Evolutionary conservation across 768 basidiomycete genomes (phyloP).

Genomic region (Asterophora lycoperdoides): DNA sequence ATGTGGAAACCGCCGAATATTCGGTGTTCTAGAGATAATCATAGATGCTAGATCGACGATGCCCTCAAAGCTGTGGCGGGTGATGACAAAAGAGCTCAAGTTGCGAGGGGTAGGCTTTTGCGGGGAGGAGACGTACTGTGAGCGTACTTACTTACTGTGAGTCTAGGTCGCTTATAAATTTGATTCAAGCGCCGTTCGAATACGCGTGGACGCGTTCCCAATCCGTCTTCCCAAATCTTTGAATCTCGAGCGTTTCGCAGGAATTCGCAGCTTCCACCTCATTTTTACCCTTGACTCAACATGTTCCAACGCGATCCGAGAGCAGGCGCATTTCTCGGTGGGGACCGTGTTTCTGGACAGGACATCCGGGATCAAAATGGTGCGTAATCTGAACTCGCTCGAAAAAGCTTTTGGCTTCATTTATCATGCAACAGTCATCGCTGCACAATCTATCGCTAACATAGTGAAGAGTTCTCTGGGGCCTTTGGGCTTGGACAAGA

Average conservation of each 20-base stretch:
- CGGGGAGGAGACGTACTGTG: too few species aligned
- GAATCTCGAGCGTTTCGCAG: constrained; percentile 1
- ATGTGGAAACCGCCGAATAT: too few species aligned
- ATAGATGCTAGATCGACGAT: too few species aligned
- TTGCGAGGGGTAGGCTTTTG: too few species aligned
- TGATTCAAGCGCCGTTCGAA: constrained; percentile 21
- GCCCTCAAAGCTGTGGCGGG: too few species aligned
- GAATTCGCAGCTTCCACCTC: constrained; percentile 5
- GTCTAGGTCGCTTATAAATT: not conserved
- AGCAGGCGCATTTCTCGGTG: constrained; percentile 90
- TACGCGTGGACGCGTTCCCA: constrained; percentile 23
- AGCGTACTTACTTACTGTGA: too few species aligned
- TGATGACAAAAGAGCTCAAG: too few species aligned
- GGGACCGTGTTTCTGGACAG: constrained; percentile 90
- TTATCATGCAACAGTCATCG: constrained; percentile 60
- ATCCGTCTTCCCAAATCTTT: constrained; percentile 5
- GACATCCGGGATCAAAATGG: constrained; percentile 98
- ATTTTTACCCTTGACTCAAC: constrained; percentile 7
- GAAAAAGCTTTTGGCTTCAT: not conserved
- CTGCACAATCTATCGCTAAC: constrained; percentile 95
- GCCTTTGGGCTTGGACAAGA: constrained; percentile 92
- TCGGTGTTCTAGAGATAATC: too few species aligned
- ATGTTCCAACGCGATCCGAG: constrained; percentile 93
- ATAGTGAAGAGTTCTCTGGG: constrained; percentile 95
- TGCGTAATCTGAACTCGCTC: constrained; percentile 27